Conservation (phyloP, 768 basidiomycete genomes). For the Lactifluus echinatus region DNA sequence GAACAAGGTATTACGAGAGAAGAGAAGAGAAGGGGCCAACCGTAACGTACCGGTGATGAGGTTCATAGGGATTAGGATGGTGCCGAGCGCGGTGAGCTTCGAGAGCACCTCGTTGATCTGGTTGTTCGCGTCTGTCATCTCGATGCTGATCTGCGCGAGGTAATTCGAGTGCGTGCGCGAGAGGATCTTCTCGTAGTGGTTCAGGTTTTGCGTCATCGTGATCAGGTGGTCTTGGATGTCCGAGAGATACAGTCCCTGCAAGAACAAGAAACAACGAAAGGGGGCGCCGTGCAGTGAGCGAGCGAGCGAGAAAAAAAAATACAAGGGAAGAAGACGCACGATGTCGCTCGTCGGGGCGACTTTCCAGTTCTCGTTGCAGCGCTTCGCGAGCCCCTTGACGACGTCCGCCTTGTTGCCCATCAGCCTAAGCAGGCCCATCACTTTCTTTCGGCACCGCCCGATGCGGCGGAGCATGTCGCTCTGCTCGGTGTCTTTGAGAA, state of each 20-base stretch:
- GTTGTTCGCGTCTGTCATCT: constrained; percentile 99
- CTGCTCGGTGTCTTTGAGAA: constrained; percentile 91
- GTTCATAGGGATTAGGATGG: constrained; percentile 95
- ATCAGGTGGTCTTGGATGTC: constrained; percentile 98
- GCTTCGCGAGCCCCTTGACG: constrained; percentile 95
- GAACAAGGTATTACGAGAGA: neutral
- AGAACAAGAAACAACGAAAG: no score
- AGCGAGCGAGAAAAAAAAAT: neutral
- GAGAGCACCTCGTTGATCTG: constrained; percentile 99
- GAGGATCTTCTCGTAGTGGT: constrained; percentile 99
- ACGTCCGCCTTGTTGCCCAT: constrained; percentile 99
- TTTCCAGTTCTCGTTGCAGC: constrained; percentile 98
- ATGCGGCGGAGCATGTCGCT: constrained; percentile 97
- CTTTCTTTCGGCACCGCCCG: constrained; percentile 97
- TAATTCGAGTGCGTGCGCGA: constrained; percentile 99
- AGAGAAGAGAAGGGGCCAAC: neutral
- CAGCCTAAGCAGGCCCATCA: constrained; percentile 91
- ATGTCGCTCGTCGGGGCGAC: constrained; percentile 98
- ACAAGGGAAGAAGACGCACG: constrained; percentile 35
- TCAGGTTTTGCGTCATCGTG: constrained; percentile 99
- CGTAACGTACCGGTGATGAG: constrained; percentile 74
- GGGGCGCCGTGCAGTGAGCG: neutral
- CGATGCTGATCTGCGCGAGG: constrained; percentile 97
- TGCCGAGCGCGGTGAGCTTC: constrained; percentile 95
- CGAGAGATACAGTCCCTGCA: constrained; percentile 93